These are phyloP conservation scores for Aureobasidium sp. DNA, from an alignment of 2,329 filamentous ascomycete species.

Conservation along the genomic window DNA sequence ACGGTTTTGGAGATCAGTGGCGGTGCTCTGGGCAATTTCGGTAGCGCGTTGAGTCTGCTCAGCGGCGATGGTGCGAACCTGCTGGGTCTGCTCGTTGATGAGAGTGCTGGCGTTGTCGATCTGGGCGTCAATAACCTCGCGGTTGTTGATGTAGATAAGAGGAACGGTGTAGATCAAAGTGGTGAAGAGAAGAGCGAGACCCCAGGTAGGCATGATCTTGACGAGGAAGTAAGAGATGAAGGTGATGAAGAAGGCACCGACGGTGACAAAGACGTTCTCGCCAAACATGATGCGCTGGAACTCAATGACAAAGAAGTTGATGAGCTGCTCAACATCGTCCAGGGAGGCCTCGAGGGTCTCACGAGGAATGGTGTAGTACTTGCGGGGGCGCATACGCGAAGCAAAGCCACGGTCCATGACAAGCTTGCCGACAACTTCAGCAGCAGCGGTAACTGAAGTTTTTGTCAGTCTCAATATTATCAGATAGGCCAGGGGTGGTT, in stretches of 20 bases:
- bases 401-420: conserved; percentile 52
- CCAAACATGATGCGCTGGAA: conserved; percentile 60
- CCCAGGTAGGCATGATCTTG: conserved; percentile 60
- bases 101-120: conserved; percentile 48
- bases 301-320: conserved; percentile 63
- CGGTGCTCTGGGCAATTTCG: conserved; percentile 51
- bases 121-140: conserved; percentile 56
- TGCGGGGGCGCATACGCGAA: conserved; percentile 54
- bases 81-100: conserved; percentile 51
- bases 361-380: conserved; percentile 60
- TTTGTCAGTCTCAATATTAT: conserved; percentile 11
- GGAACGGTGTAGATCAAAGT: conserved; percentile 52
- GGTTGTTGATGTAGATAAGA: conserved; percentile 58
- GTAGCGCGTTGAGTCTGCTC: conserved; percentile 53
- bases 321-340: conserved; percentile 56
- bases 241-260: conserved; percentile 52
- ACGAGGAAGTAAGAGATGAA: conserved; percentile 58
- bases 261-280: conserved; percentile 56
- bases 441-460: conserved; percentile 45
- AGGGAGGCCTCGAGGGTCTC: conserved; percentile 55
- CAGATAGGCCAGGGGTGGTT: not conserved
- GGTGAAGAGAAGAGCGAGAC: conserved; percentile 51
- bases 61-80: conserved; percentile 53
- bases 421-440: conserved; percentile 51
- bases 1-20: conserved; percentile 54